Percentiles rank a stretch among this genome's conserved stretches.
Evolutionary conservation across 768 basidiomycete genomes (phyloP).

Genomic region (Tephrocybe rancida): DNA sequence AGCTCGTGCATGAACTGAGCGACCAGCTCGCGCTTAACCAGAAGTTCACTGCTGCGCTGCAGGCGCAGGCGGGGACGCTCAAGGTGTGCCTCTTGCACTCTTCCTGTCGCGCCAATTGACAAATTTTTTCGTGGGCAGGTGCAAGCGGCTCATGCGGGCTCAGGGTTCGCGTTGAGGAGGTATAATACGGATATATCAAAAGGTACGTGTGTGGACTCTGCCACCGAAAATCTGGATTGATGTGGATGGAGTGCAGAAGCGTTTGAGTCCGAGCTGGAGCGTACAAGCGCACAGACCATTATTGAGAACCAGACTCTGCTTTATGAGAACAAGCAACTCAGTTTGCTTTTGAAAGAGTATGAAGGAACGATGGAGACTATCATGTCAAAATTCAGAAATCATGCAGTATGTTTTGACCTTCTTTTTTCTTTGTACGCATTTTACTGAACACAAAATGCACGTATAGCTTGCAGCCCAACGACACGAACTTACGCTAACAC

Average conservation of each 20-base stretch:
- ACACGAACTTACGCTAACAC: slow-evolving; percentile 83
- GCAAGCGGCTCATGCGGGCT: slow-evolving; percentile 71
- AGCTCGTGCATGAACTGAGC: slow-evolving; percentile 78
- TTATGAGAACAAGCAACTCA: slow-evolving; percentile 95
- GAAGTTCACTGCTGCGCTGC: slow-evolving; percentile 67
- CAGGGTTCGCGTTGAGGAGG: slow-evolving; percentile 79
- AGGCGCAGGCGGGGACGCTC: slow-evolving; percentile 67
- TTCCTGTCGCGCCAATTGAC: neutral
- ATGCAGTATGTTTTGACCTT: slow-evolving; percentile 42
- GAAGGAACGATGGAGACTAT: slow-evolving; percentile 93
- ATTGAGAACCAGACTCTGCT: slow-evolving; percentile 92
- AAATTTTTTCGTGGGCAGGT: slow-evolving; percentile 43
- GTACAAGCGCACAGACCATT: slow-evolving; percentile 84
- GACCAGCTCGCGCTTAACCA: slow-evolving; percentile 85
- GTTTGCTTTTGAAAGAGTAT: slow-evolving; percentile 88
- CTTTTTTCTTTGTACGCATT: neutral
- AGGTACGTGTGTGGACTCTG: slow-evolving; percentile 44
- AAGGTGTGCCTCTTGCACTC: slow-evolving; percentile 54
- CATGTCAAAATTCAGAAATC: slow-evolving; percentile 93
- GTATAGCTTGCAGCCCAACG: slow-evolving; percentile 85
- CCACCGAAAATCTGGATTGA: neutral
- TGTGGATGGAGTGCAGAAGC: slow-evolving; percentile 55
- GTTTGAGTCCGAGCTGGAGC: slow-evolving; percentile 92
- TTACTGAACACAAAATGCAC: neutral
- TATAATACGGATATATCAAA: slow-evolving; percentile 88